Evolutionary conservation across 148 eudicot species (phyloP).

Genomic region (Rhododendron williamsianum): DNA sequence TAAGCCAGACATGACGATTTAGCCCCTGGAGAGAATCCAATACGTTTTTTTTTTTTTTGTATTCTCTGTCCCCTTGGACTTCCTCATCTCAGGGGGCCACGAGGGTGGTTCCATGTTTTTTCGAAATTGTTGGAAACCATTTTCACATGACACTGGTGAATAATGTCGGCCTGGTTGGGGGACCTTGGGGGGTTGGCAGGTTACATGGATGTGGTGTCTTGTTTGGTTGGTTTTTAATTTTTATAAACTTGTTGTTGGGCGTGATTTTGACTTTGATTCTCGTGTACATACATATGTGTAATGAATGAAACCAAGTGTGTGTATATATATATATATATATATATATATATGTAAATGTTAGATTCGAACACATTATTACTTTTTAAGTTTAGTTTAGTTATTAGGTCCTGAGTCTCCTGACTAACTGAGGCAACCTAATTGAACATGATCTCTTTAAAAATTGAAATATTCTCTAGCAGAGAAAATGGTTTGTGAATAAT

Average conservation of each 20-base stretch:
- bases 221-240: not conserved
- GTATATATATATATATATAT: not conserved
- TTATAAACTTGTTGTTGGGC: not conserved
- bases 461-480: not conserved
- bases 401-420: not conserved
- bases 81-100: not conserved
- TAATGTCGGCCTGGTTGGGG: constrained; percentile 6
- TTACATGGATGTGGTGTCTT: not conserved
- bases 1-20: not conserved
- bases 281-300: not conserved
- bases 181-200: not conserved
- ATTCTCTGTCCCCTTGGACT: not conserved
- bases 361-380: not conserved
- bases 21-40: not conserved
- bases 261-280: not conserved
- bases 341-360: too few species aligned
- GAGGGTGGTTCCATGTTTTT: not conserved
- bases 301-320: not conserved
- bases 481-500: not conserved
- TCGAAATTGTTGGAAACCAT: not conserved
- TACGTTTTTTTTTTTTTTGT: not conserved
- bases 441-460: not conserved
- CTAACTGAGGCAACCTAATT: not conserved
- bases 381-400: not conserved
- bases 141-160: constrained; percentile 6